phyloP scores from a whole-genome alignment of 1,284 basidiomycete genomes.

The Cystobasidiaceae sp. region DNA sequence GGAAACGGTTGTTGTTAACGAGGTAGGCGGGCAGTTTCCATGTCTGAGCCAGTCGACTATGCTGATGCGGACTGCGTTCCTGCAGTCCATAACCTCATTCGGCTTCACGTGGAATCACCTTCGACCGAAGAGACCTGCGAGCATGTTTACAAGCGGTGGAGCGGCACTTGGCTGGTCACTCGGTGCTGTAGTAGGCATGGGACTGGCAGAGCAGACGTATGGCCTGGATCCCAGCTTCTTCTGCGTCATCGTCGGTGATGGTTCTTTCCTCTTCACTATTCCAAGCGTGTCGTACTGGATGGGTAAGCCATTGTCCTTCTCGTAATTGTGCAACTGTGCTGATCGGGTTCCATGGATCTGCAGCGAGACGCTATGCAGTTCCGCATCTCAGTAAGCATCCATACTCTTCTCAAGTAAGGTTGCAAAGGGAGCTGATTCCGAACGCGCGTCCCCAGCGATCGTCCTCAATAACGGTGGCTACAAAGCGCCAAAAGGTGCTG shows the following conservation, averaged over 20 bases:
- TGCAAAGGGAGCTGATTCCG: no score
- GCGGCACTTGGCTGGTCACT: not conserved
- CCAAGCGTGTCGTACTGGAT: not conserved
- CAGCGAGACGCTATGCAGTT: constrained; percentile 1
- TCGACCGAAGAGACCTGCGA: not conserved
- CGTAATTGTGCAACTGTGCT: not conserved
- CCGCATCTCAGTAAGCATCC: not conserved
- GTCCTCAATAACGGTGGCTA: not conserved
- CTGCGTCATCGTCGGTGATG: not conserved
- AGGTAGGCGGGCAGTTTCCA: no score
- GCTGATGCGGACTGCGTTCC: no score
- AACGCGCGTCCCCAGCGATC: not conserved
- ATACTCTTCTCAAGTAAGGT: not conserved
- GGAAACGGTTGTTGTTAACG: not conserved
- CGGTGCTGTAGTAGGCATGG: not conserved
- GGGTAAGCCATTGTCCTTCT: not conserved
- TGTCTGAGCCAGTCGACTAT: no score
- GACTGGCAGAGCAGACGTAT: not conserved
- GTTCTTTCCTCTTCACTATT: not conserved
- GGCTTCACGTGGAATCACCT: not conserved
- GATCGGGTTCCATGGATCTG: not conserved
- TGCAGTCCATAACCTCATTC: not conserved
- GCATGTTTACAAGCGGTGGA: not conserved
- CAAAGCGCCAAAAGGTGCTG: not conserved
- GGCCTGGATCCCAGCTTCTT: not conserved